Percentiles rank a stretch among this genome's conserved stretches.
Evolutionary conservation across 805 yeast genomes (phyloP).

Genomic region (Monosporozyma yasuniensis): DNA sequence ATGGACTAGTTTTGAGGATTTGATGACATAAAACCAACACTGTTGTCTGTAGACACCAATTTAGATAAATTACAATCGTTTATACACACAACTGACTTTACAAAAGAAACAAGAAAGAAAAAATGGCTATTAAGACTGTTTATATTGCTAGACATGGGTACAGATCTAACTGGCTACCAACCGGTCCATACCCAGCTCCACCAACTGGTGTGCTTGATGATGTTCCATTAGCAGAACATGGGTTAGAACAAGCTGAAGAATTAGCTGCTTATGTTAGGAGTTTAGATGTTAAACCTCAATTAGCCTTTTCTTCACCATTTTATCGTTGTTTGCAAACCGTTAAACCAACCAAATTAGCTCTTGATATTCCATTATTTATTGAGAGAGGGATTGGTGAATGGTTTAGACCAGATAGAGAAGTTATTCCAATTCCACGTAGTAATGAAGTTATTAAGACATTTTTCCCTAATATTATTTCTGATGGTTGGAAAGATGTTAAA

Average conservation of each 20-base stretch:
- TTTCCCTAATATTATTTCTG: conserved; percentile 43
- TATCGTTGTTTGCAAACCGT: conserved; percentile 85
- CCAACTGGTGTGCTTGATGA: conserved; percentile 92
- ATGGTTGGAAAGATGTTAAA: conserved; percentile 42
- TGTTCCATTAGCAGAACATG: conserved; percentile 82
- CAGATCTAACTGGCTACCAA: conserved; percentile 76
- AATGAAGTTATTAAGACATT: conserved; percentile 40
- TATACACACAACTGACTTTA: neutral
- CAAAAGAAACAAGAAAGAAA: neutral
- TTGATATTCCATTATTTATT: conserved; percentile 52
- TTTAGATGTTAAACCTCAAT: conserved; percentile 42
- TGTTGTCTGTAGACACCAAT: neutral
- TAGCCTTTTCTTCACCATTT: conserved; percentile 76
- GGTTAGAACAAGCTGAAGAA: conserved; percentile 79
- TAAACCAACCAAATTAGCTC: conserved; percentile 52
- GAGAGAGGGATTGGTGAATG: conserved; percentile 93
- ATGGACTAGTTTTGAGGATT: neutral
- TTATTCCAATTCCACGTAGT: conserved; percentile 65
- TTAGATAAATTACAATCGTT: neutral
- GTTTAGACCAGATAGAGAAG: conserved; percentile 63
- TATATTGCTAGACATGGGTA: conserved; percentile 84
- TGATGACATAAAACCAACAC: neutral
- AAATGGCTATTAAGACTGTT: conserved; percentile 40
- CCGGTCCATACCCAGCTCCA: conserved; percentile 61
- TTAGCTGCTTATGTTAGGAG: conserved; percentile 53